Base-by-base conservation (phyloP, 2,329 filamentous ascomycete species). In the Diaporthe caulivora region DNA sequence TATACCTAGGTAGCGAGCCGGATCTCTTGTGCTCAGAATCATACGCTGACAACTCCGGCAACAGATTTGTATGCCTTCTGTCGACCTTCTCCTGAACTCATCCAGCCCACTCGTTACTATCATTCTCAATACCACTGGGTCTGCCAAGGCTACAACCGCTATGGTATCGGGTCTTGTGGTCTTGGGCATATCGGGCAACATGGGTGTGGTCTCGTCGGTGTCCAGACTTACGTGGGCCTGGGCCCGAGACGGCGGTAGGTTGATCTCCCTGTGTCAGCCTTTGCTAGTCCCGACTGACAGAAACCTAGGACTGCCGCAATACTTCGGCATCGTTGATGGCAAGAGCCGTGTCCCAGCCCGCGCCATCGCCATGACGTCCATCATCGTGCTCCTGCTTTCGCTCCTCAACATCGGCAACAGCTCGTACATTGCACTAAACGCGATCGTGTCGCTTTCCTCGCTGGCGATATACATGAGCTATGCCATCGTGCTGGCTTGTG, bases 221-320 rank as follows among this genome's bases (percentile, higher is more conserved):
- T 86, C 85, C 0, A 83, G 86, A 3, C 77, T 88, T 1, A 84
- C 85, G 0, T 88, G 86, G 86, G 84, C 84, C 0, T 88, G 87
- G 80, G 84, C 86, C 17, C 78, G 84, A 6, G 87, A 88, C 71
- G 84, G 84, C 3, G 86, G 57, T 62, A 34, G 26, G 37, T 42
- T n/a, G 34, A 18, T 58, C 2, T 0, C 8, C 13, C 13, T 7
- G 11, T 18, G 13, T 18, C 6, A 0, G 11, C 2, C 55, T 17
- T 37, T 9, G 0, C 15, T 11, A 9, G 10, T 1, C 8, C n/a
- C 1, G 9, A 15, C 57, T 62, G 24, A 44, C 10, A 29, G 3
- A 18, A 17, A 18, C 0, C 0, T 2, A 60, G 57, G 84, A 31
- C 37, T 74, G 1, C 72, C 73, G 6, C 62, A 53, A 13, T 75